phyloP scores from a whole-genome alignment of 345 rosid species.

The Eucalyptus brandiana region DNA sequence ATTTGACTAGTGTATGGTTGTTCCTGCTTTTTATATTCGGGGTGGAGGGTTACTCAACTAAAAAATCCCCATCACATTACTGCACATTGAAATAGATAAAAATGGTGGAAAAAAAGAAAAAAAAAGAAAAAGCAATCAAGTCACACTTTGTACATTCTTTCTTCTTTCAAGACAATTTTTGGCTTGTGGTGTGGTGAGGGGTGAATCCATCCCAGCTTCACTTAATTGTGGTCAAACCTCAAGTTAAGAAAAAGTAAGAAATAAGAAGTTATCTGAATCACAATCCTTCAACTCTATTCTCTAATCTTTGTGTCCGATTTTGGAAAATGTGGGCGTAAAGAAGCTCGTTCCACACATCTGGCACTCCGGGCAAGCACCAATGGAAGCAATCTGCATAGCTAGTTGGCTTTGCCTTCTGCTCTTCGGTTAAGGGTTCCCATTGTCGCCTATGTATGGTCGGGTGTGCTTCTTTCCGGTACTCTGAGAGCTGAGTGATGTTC shows the following conservation, averaged over 20 bases:
- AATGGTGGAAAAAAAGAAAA: not conserved
- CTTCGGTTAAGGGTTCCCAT: slow-evolving; percentile 49
- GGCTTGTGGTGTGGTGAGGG: not conserved
- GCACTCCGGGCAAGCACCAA: slow-evolving; percentile 94
- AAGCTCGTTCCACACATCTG: slow-evolving; percentile 89
- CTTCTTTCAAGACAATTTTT: not conserved
- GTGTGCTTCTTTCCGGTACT: slow-evolving; percentile 79
- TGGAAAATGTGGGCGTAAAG: slow-evolving; percentile 45
- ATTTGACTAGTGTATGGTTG: not conserved
- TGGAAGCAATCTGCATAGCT: slow-evolving; percentile 81
- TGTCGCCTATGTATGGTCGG: slow-evolving; percentile 61
- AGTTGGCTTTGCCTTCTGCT: slow-evolving; percentile 34
- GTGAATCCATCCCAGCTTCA: not conserved
- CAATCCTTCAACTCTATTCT: not conserved
- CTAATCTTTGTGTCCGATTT: not conserved
- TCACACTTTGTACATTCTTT: not conserved
- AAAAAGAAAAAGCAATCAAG: not conserved
- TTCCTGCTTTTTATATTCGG: not conserved
- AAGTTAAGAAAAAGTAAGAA: not conserved
- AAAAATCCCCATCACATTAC: not conserved
- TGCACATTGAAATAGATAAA: not conserved
- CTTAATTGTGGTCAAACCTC: not conserved
- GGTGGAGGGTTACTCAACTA: not conserved
- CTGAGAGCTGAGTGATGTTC: slow-evolving; percentile 66
- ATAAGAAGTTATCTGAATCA: not conserved